These are phyloP conservation scores for Monoraphidium neglectum DNA, from an alignment of 139 green algal species.

Conservation along the genomic window DNA sequence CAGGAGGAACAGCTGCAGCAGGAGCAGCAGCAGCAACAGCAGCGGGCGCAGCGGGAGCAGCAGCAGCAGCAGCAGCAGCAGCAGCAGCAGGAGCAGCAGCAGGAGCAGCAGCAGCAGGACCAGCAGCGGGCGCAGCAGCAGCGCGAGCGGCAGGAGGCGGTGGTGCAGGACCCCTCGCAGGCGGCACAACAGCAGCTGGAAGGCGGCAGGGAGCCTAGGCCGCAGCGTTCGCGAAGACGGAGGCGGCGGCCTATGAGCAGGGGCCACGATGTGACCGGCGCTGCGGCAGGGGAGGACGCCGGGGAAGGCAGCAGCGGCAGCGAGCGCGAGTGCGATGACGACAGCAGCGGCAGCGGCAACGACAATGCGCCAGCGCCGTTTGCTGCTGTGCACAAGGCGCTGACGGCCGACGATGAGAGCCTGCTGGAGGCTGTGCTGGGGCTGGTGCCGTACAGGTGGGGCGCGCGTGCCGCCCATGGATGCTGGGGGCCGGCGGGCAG, in stretches of 20 bases:
- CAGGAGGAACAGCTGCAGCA: background rate
- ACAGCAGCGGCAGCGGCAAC: background rate
- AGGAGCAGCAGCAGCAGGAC: background rate
- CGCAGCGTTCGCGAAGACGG: no score
- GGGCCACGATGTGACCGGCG: background rate
- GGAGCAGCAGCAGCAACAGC: background rate
- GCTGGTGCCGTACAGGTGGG: slow-evolving; percentile 18
- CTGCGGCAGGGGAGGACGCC: slow-evolving; percentile 1
- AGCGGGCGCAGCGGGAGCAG: no score
- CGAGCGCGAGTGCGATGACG: no score
- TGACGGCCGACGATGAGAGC: slow-evolving; percentile 21
- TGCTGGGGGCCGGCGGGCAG: no score
- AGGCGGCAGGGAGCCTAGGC: no score
- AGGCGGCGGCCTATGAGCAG: no score
- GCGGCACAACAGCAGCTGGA: background rate
- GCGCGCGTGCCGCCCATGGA: background rate
- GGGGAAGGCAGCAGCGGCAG: background rate
- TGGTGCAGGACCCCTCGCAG: no score
- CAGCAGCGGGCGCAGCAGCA: slow-evolving; percentile 11
- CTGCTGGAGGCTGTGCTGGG: slow-evolving; percentile 13
- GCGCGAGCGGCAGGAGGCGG: background rate
- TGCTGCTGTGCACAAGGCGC: slow-evolving; percentile 26
- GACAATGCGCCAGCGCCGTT: background rate
- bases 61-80: background rate
- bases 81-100: background rate